Conservation (phyloP, 768 basidiomycete genomes). For the Tephrocybe rancida region DNA sequence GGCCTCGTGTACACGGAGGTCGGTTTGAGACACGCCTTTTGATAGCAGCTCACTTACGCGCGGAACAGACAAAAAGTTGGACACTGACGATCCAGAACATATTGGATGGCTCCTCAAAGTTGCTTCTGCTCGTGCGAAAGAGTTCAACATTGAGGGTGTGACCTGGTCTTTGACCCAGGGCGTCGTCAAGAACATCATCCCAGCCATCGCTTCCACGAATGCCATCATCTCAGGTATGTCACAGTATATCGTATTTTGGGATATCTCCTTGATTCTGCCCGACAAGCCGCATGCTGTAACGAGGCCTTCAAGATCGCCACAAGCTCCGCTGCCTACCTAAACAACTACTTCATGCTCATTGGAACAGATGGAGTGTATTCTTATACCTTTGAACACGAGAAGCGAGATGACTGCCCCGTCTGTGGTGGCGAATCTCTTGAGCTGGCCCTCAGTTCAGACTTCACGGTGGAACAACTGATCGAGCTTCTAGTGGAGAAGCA, state of each 20-base stretch:
- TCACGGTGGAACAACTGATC: slow-evolving; percentile 85
- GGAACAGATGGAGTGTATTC: slow-evolving; percentile 97
- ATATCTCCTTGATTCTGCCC: slow-evolving; percentile 1
- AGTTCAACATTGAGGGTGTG: slow-evolving; percentile 97
- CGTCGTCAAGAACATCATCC: slow-evolving; percentile 99
- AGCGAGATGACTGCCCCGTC: slow-evolving; percentile 91
- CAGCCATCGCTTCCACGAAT: slow-evolving; percentile 98
- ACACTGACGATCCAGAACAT: slow-evolving; percentile 97
- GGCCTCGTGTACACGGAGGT: slow-evolving; percentile 95
- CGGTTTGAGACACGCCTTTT: slow-evolving; percentile 15
- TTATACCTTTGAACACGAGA: slow-evolving; percentile 95
- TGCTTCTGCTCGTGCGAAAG: slow-evolving; percentile 81
- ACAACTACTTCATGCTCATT: slow-evolving; percentile 99
- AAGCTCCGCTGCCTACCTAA: slow-evolving; percentile 88
- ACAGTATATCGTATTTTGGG: not conserved
- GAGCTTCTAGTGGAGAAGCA: slow-evolving; percentile 87
- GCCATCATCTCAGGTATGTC: slow-evolving; percentile 90
- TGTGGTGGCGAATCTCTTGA: slow-evolving; percentile 92
- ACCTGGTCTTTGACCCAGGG: slow-evolving; percentile 98
- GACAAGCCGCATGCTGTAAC: slow-evolving; percentile 91
- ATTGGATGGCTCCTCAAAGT: slow-evolving; percentile 90
- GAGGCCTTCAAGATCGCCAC: slow-evolving; percentile 99
- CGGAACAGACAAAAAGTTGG: slow-evolving; percentile 84
- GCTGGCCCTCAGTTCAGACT: slow-evolving; percentile 65
- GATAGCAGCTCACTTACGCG: not conserved